Conservation (phyloP, 352 stramenopile genomes). For the Globisporangium middletonii region DNA sequence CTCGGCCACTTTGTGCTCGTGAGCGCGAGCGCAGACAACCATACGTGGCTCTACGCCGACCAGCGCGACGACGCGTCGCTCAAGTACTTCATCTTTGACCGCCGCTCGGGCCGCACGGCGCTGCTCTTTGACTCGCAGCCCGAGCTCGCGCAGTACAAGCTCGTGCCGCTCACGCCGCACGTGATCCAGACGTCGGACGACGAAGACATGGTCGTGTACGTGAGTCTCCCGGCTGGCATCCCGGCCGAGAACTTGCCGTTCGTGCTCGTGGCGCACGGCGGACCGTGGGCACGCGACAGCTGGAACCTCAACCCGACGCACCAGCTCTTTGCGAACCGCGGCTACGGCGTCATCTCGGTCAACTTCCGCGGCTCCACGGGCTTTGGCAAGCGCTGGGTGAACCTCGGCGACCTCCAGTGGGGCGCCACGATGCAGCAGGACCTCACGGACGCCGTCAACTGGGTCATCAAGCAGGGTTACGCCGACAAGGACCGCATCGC, state of each 20-base stretch:
- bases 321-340: constrained; percentile 41
- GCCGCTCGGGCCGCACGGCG: constrained; percentile 17
- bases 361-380: constrained; percentile 71
- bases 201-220: constrained; percentile 37
- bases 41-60: constrained; percentile 49
- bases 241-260: constrained; percentile 25
- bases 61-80: constrained; percentile 56
- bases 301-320: constrained; percentile 28
- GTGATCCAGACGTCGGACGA: constrained; percentile 40
- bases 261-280: constrained; percentile 33
- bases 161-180: constrained; percentile 28
- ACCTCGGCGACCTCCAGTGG: constrained; percentile 36
- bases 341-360: constrained; percentile 34
- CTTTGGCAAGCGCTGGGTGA: constrained; percentile 69
- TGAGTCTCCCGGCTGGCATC: constrained; percentile 30
- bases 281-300: constrained; percentile 28
- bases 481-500: constrained; percentile 34
- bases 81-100: constrained; percentile 42
- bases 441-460: constrained; percentile 47
- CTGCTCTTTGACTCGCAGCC: constrained; percentile 36
- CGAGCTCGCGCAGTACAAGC: constrained; percentile 25
- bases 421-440: constrained; percentile 40
- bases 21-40: constrained; percentile 34
- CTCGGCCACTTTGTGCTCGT: constrained; percentile 25
- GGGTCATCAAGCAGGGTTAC: constrained; percentile 49